phyloP scores from a whole-genome alignment of 305 asterid genomes.

The Vinca major region DNA sequence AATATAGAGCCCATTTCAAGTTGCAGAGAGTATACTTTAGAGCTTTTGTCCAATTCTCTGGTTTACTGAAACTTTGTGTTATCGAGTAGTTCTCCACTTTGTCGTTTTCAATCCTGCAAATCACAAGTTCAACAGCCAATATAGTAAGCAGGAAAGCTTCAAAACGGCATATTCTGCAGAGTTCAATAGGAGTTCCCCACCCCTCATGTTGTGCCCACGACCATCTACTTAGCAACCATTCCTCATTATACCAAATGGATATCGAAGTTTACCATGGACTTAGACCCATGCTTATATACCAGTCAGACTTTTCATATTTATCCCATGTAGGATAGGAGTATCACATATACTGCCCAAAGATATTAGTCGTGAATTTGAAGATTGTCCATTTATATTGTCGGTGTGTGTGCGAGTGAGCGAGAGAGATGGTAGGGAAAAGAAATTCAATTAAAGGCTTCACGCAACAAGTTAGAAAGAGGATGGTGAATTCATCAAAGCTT shows the following conservation, averaged over 20 bases:
- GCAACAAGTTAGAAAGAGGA: neutral
- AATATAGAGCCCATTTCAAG: conserved; percentile 94
- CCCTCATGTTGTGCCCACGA: too few relatives aligned
- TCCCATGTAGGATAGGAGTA: too few relatives aligned
- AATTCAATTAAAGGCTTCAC: neutral
- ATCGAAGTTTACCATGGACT: too few relatives aligned
- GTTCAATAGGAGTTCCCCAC: neutral
- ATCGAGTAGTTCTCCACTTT: conserved; percentile 84
- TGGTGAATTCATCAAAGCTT: conserved; percentile 23
- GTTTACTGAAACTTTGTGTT: conserved; percentile 93
- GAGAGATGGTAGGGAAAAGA: neutral
- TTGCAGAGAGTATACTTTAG: conserved; percentile 92
- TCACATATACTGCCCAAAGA: neutral
- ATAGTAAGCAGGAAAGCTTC: neutral
- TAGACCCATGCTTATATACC: too few relatives aligned
- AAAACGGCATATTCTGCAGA: neutral
- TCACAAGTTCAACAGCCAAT: neutral
- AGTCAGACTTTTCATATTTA: too few relatives aligned
- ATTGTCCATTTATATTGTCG: neutral
- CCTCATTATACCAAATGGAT: too few relatives aligned
- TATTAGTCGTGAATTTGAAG: neutral
- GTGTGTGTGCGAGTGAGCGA: neutral
- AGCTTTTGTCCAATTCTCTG: conserved; percentile 97
- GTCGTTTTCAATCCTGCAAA: conserved; percentile 87
- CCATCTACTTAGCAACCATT: too few relatives aligned